Evolutionary conservation across 805 yeast genomes (phyloP).

Genomic region (Martiniozyma abietophila): DNA sequence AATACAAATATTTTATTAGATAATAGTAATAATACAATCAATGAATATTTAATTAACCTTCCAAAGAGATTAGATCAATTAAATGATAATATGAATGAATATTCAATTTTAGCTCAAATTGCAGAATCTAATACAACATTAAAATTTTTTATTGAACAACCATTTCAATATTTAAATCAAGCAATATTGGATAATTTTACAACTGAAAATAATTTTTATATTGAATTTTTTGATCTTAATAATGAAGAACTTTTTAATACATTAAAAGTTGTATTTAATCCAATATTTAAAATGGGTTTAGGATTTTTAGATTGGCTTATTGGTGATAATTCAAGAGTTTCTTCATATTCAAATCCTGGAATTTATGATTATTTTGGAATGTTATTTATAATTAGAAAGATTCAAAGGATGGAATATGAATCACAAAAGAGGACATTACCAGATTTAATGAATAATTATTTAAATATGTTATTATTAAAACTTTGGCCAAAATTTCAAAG

Average conservation of each 20-base stretch:
- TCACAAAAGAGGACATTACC: constrained; percentile 66
- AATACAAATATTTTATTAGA: constrained; percentile 19
- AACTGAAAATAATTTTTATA: constrained; percentile 66
- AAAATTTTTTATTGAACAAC: constrained; percentile 61
- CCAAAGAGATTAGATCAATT: constrained; percentile 56
- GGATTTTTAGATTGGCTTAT: constrained; percentile 35
- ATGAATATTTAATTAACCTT: constrained; percentile 47
- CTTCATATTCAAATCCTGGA: no score
- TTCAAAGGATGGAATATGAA: constrained; percentile 55
- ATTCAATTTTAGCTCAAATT: constrained; percentile 72
- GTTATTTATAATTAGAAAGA: constrained; percentile 61
- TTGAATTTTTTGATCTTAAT: constrained; percentile 54
- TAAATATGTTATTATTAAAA: constrained; percentile 52
- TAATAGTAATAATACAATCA: constrained; percentile 21
- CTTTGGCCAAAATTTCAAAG: constrained; percentile 85
- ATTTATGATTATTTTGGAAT: constrained; percentile 78
- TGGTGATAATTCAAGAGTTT: constrained; percentile 25
- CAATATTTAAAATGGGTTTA: constrained; percentile 42
- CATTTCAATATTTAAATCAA: constrained; percentile 61
- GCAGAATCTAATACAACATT: constrained; percentile 52
- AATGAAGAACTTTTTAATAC: constrained; percentile 33
- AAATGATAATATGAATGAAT: constrained; percentile 32
- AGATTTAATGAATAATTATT: constrained; percentile 52
- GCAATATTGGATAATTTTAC: constrained; percentile 70
- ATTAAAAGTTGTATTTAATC: constrained; percentile 42